A percentile compares a stretch with the other conserved stretches of the same genome.
These are phyloP conservation scores for Porpolomopsis calyptriformis DNA, from an alignment of 768 basidiomycete genomes.

Conservation along the genomic window DNA sequence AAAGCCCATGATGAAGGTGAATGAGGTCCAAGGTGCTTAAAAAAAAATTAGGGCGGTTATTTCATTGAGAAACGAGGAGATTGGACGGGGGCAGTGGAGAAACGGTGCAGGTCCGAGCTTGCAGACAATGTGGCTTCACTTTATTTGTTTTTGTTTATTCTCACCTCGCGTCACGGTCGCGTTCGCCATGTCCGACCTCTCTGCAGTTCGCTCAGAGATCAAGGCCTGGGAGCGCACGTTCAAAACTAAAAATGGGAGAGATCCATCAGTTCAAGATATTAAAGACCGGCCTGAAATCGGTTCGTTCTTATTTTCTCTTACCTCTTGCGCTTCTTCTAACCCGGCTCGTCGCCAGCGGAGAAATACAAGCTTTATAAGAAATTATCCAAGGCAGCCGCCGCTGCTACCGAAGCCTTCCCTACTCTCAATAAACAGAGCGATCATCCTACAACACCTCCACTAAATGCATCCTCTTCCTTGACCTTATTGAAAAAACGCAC, in stretches of 20 bases:
- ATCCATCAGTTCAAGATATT: slow-evolving; percentile 64
- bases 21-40: too few relatives aligned
- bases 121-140: background rate
- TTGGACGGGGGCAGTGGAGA: background rate
- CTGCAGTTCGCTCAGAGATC: slow-evolving; percentile 53
- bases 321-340: slow-evolving; percentile 9
- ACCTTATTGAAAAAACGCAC: slow-evolving; percentile 42
- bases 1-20: too few relatives aligned
- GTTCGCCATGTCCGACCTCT: slow-evolving; percentile 31
- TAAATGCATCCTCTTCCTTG: slow-evolving; percentile 22
- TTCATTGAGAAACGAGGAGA: too few relatives aligned
- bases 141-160: background rate
- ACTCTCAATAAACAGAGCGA: slow-evolving; percentile 15
- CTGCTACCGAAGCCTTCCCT: slow-evolving; percentile 8
- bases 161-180: background rate
- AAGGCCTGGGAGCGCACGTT: slow-evolving; percentile 73
- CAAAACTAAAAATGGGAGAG: slow-evolving; percentile 39
- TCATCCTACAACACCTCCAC: slow-evolving; percentile 30
- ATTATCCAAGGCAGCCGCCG: slow-evolving; percentile 40
- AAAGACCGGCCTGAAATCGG: slow-evolving; percentile 51
- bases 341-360: slow-evolving; percentile 36
- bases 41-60: too few relatives aligned
- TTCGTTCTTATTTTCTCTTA: slow-evolving; percentile 23
- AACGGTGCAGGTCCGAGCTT: too few relatives aligned
- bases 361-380: slow-evolving; percentile 80